Percentiles rank a stretch among this genome's conserved stretches.
These are phyloP conservation scores for Sporobolus alterniflorus DNA, from an alignment of 202 grass and related monocot genomes.

Conservation along the genomic window DNA sequence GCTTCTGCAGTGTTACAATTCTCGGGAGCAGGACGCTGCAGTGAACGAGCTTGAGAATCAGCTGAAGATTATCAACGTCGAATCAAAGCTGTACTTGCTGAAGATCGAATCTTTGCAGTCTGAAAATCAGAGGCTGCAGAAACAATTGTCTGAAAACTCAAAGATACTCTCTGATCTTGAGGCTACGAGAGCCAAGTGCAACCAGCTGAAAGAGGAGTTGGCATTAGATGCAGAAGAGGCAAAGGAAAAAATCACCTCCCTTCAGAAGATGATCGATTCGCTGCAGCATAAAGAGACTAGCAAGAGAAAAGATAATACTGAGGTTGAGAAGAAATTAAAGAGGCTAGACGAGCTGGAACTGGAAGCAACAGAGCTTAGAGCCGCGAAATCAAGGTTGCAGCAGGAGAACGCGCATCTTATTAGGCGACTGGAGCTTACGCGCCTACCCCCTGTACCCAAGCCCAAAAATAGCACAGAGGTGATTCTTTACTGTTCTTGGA, in stretches of 20 bases:
- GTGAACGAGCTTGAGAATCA: constrained; percentile 75
- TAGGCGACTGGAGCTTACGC: constrained; percentile 54
- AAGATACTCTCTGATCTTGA: constrained; percentile 59
- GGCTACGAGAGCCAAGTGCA: constrained; percentile 49
- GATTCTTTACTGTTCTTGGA: constrained; percentile 41
- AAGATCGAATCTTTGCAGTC: constrained; percentile 71
- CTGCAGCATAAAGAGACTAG: constrained; percentile 52
- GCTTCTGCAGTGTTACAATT: constrained; percentile 56
- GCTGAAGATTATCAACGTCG: constrained; percentile 70
- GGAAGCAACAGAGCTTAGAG: constrained; percentile 59
- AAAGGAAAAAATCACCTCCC: constrained; percentile 72
- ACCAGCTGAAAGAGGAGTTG: constrained; percentile 74
- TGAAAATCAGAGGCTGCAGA: constrained; percentile 65
- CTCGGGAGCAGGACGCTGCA: constrained; percentile 66
- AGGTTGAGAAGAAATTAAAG: constrained; percentile 63
- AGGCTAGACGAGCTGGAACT: constrained; percentile 64
- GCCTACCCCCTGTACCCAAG: constrained; percentile 52
- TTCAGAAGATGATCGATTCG: constrained; percentile 56
- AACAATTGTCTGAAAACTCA: constrained; percentile 55
- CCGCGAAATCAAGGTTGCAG: constrained; percentile 57
- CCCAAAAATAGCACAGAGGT: constrained; percentile 63
- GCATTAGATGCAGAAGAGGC: constrained; percentile 62
- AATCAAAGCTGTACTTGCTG: constrained; percentile 62
- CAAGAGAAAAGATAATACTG: constrained; percentile 24
- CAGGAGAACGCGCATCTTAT: constrained; percentile 71